These are phyloP conservation scores for Boletus reticulatus DNA, from an alignment of 768 basidiomycete species.

Conservation along the genomic window DNA sequence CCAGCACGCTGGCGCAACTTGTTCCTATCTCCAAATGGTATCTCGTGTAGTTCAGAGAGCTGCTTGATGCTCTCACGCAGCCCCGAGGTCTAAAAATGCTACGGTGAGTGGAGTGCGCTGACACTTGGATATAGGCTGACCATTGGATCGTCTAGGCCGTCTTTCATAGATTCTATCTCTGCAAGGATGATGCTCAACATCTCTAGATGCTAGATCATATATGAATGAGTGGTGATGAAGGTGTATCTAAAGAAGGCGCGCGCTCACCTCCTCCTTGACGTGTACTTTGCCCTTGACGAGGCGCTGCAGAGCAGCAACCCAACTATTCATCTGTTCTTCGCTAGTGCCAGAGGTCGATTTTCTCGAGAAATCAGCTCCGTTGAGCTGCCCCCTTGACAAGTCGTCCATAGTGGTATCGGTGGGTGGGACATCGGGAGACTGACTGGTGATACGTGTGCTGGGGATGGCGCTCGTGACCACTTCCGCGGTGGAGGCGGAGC, in stretches of 20 bases:
- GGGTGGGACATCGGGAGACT: conserved; percentile 10
- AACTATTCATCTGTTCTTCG: conserved; percentile 12
- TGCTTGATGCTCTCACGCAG: conserved; percentile 22
- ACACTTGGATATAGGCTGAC: conserved; percentile 14
- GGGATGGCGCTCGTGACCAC: conserved; percentile 1
- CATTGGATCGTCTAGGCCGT: conserved; percentile 3
- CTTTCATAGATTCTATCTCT: conserved; percentile 29
- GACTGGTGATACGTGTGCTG: conserved; percentile 21
- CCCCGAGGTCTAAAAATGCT: conserved; percentile 14
- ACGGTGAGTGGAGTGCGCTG: neutral
- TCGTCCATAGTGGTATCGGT: neutral
- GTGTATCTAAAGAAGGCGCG: neutral
- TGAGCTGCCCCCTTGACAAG: neutral
- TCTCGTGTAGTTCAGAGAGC: conserved; percentile 26
- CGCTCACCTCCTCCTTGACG: conserved; percentile 22
- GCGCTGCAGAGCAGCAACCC: conserved; percentile 28
- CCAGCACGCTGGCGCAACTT: conserved; percentile 24
- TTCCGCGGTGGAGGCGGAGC: conserved; percentile 1
- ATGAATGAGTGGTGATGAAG: neutral
- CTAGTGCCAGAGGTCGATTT: neutral
- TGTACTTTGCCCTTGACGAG: conserved; percentile 29
- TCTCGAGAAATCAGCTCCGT: neutral
- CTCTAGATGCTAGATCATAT: conserved; percentile 21
- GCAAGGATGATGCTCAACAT: conserved; percentile 27
- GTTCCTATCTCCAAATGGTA: conserved; percentile 31